Conservation (phyloP, 2,329 filamentous ascomycete species). For the Talaromyces sp. region DNA sequence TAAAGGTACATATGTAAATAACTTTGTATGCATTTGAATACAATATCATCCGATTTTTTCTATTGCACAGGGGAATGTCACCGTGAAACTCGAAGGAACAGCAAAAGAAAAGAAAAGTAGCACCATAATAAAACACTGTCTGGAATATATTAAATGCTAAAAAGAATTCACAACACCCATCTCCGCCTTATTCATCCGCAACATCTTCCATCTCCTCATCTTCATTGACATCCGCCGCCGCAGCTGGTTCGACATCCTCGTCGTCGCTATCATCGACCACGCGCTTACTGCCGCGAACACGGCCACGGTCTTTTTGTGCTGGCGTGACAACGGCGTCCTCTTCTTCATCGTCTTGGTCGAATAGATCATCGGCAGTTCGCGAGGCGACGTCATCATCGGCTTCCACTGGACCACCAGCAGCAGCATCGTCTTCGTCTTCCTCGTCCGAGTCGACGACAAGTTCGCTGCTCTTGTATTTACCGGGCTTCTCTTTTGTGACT, state of each 20-base stretch:
- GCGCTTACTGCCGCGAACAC: constrained; percentile 10
- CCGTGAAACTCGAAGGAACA: not conserved
- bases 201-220: constrained; percentile 18
- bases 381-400: constrained; percentile 16
- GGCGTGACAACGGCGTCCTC: constrained; percentile 1
- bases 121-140: not conserved
- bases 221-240: constrained; percentile 16
- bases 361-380: constrained; percentile 34
- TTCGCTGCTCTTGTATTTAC: constrained; percentile 82
- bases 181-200: constrained; percentile 6
- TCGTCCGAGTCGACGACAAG: constrained; percentile 71
- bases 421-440: constrained; percentile 40
- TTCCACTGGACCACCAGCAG: constrained; percentile 33
- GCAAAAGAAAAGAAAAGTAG: not conserved
- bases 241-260: constrained; percentile 15
- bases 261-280: constrained; percentile 18
- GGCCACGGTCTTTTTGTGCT: not conserved
- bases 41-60: not conserved
- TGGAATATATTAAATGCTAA: not conserved
- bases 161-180: not conserved
- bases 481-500: constrained; percentile 54
- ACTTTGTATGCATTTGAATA: not conserved
- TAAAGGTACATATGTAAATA: not conserved
- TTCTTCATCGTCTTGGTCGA: constrained; percentile 25
- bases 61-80: not conserved